Base-by-base conservation (phyloP, 2,329 filamentous ascomycete species). In the Fusarium keratoplasticum region DNA sequence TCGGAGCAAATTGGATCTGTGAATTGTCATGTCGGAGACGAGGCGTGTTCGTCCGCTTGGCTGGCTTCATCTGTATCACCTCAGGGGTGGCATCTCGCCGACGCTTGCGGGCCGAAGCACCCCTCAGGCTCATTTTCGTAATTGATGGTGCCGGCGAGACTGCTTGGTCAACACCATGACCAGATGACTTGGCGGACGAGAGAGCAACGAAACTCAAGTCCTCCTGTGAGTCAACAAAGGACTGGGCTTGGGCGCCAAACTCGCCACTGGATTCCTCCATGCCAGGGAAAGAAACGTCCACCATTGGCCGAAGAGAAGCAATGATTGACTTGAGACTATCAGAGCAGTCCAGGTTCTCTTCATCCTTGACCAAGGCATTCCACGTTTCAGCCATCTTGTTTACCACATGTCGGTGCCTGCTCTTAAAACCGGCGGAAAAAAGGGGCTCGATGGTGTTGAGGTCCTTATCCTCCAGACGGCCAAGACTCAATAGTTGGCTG, bases 11-110 rank as follows among this genome's bases (percentile, higher is more conserved):
- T 50, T 94, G 88, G 29, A 97, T 88, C 78, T 97, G 95, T 1
- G 94, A 97, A 81, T 97, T 89, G 71, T 97, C 90, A 76, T 97
- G 95, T 36, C 93, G 90, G 31, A 92, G 85, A 68, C 89, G 89
- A 20, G 88, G 85, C 55, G 87, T 89, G 27, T 67, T 78, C 5
- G 71, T 79, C 27, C 76, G 74, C 60, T 81, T 82, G 11, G 70
- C 61, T 31, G 77, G 55, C 57, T 76, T 81, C 20, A 66, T 57
- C n/a, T 69, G 76, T 25, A 64, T 64, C 3, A 72, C 47, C 25
- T 80, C 80, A 4, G 80, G 75, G 18, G 80, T 80, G 18, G 69
- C 64, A 55, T 82, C 79, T 14, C 75, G 72, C 54, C 70, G 78
- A 20, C 78, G 80, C 61, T 82, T 82, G 42, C 76, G 75, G 31